Evolutionary conservation across 768 basidiomycete species (phyloP), one percentile per base, ranked within the genome.

Genomic region (Termitomyces sp.): DNA sequence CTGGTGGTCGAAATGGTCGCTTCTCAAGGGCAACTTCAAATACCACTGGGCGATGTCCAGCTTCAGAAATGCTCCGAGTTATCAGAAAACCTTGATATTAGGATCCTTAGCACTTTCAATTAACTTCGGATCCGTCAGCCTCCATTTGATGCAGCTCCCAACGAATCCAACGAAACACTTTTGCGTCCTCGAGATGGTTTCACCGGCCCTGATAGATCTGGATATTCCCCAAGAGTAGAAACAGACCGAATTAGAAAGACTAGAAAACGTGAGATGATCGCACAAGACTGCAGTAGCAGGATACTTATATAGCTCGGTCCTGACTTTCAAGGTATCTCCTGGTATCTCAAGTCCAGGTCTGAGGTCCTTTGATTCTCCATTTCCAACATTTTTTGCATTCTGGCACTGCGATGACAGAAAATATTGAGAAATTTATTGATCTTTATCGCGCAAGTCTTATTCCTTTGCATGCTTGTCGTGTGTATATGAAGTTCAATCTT

Each of bases 401-500:
- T 16, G 10, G 23, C 11, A 6, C 48, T 43, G 49, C 34, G 34
- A 57, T 45, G 46, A 40, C 43, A 21, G 35, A 45, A 47, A 32
- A 56, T 6, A 35, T 11, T 7, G 32, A 4, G 25, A 19, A 57
- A 3, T 63, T 61, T 25, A 52, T 48, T 6, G 27, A 5, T 11
- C 51, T 57, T 39, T 63, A 57, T 35, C 55, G 54, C 39, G 58
- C 47, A 19, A 64, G 59, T 32, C 53, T 64, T 41, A 62, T 64
- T 23, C 63, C 63, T 32, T 50, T 64, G 30, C 58, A 62, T 34
- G 63, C 58, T 19, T 64, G 63, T 44, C 55, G 63, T 64, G 49
- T 23, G 61, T 44, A 16, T n/a, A 2, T 16, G 12, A 16, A 27
- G 5, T 51, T 41, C 19, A 17, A 11, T 34, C 23, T n/a, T 37